phyloP scores from a whole-genome alignment of 2,329 filamentous ascomycete genomes.

The Scedosporium aurantiacum region DNA sequence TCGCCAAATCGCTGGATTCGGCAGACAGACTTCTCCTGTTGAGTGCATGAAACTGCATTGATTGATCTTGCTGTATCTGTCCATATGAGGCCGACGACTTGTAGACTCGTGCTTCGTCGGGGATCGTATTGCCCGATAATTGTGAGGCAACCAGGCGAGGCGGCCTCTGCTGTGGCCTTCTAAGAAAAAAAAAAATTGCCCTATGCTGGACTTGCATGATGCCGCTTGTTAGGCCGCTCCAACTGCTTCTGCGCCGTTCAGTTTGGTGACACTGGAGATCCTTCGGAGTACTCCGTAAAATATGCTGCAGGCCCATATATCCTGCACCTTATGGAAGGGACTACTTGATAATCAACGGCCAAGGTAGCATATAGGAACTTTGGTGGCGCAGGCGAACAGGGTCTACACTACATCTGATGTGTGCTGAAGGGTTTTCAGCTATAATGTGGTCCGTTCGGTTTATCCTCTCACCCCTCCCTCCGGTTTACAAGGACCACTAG shows the following conservation, averaged over 20 bases:
- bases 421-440: constrained; percentile 2
- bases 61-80: no score
- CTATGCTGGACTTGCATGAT: background rate
- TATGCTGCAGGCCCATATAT: background rate
- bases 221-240: no score
- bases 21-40: no score
- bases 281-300: background rate
- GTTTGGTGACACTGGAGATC: background rate
- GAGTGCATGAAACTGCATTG: no score
- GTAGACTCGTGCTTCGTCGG: no score
- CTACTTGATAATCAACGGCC: background rate
- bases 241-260: no score
- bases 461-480: background rate
- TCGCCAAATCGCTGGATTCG: background rate
- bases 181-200: no score
- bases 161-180: no score
- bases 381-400: background rate
- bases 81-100: no score
- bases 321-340: background rate
- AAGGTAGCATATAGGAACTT: no score
- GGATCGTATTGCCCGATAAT: no score
- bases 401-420: background rate
- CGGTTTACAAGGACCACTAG: background rate
- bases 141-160: no score
- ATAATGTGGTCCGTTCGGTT: background rate